Evolutionary conservation across 2,329 filamentous ascomycete genomes (phyloP).

Genomic region (Fusarium cicatricum): DNA sequence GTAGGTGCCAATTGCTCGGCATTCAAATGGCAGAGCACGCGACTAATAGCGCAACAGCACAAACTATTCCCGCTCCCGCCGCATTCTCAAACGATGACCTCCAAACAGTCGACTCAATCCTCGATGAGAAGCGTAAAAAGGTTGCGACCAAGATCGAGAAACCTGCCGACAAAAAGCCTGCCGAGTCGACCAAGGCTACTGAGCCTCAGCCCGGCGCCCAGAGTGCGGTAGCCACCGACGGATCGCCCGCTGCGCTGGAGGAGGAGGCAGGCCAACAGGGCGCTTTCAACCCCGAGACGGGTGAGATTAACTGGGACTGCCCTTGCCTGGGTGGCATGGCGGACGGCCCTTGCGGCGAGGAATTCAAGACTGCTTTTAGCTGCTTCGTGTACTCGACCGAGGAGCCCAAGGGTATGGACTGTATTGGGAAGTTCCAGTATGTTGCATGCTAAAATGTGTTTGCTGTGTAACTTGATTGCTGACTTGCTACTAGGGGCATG

Average conservation of each 20-base stretch:
- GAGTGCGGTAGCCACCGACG: conserved; percentile 37
- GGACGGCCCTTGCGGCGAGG: conserved; percentile 90
- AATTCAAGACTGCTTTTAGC: conserved; percentile 96
- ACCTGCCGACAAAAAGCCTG: conserved; percentile 35
- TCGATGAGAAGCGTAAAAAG: conserved; percentile 68
- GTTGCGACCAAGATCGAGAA: conserved; percentile 46
- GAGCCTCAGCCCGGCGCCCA: conserved; percentile 42
- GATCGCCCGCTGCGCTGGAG: conserved; percentile 67
- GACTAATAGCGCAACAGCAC: conserved; percentile 36
- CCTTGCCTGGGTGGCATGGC: conserved; percentile 98
- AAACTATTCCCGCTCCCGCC: conserved; percentile 52
- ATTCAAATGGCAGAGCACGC: not conserved
- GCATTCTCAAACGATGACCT: conserved; percentile 65
- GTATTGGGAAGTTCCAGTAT: conserved; percentile 97
- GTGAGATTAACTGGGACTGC: conserved; percentile 99
- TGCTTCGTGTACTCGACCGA: conserved; percentile 97
- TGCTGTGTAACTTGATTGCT: conserved; percentile 7
- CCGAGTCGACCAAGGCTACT: conserved; percentile 20
- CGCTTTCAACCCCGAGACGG: conserved; percentile 97
- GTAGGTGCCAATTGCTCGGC: conserved; percentile 59
- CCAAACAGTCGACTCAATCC: conserved; percentile 72
- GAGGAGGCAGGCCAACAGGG: conserved; percentile 87
- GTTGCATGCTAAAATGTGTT: conserved; percentile 49
- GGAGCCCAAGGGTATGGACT: conserved; percentile 97
- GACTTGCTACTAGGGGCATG: conserved; percentile 74